Evolutionary conservation across 116 monocot species (phyloP), one percentile per base, ranked within the genome.

Genomic region (Dioscorea cayenensis): DNA sequence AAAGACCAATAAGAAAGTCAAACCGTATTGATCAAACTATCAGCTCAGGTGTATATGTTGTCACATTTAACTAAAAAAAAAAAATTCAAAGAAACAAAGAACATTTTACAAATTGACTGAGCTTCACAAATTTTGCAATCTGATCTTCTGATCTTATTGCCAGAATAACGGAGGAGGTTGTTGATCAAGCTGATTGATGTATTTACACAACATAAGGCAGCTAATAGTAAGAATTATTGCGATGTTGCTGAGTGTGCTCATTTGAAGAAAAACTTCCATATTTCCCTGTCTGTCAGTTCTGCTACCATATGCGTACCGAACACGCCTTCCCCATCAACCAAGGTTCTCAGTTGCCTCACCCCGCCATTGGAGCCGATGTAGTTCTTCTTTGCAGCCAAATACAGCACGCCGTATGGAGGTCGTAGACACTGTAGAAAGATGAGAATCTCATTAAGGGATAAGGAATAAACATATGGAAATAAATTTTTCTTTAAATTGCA

Each of bases 211-310:
- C 11, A 36, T 20, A n/a, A 5, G 14, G 38, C 14, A 51, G 51
- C 69, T 21, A 69, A 69, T 0, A 14, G 5, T 43, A 62, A 71
- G 18, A 36, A 28, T 61, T 43, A 10, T 12, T 12, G 43, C 0
- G 32, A 32, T 32, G 32, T 32, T 32, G 13, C 63, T n/a, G 18
- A 18, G 10, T 28, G 13, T 23, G 25, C 25, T 84, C 77, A 87
- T 75, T 87, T 90, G 78, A 87, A 87, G 66, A 92, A 96, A 80
- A 96, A 86, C 75, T 96, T 96, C 96, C 90, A 96, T 1, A 96
- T 87, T 68, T 96, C 96, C 32, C 86, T 82, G 72, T 92, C 96
- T 20, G 77, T 66, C 37, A 75, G 43, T 51, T 92, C 90, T 1
- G 82, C 67, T 2, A 92, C 69, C 43, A 84, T 22, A 72, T 83